Conservation (phyloP, 306 rosid genomes). For the Cajanus cajan region DNA sequence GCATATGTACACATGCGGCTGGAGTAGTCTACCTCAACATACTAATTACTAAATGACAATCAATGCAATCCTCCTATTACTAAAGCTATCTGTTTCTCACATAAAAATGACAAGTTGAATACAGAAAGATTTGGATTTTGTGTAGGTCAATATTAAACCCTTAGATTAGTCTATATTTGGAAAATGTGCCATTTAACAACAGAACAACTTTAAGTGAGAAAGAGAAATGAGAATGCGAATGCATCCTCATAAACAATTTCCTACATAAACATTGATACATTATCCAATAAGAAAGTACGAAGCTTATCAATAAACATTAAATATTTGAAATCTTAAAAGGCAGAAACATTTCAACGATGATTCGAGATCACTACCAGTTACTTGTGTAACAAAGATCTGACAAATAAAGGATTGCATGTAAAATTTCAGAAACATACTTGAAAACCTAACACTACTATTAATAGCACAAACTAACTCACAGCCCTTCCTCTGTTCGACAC, state of each 20-base stretch:
- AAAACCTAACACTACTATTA: not conserved
- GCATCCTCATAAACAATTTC: not conserved
- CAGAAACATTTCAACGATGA: not conserved
- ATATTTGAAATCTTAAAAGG: conserved; percentile 11
- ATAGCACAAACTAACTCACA: not conserved
- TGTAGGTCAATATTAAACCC: not conserved
- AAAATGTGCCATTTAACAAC: conserved; percentile 13
- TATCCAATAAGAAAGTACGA: conserved; percentile 17
- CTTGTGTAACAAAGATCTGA: conserved; percentile 9
- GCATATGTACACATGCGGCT: not conserved
- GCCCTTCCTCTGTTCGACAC: not conserved
- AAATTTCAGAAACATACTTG: conserved; percentile 11
- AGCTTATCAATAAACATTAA: not conserved
- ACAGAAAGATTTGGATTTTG: not conserved
- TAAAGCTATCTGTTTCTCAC: conserved; percentile 3
- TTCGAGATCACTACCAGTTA: not conserved
- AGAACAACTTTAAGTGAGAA: conserved; percentile 8
- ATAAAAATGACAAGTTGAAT: not conserved
- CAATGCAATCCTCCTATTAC: not conserved
- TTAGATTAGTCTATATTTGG: not conserved
- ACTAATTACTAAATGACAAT: not conserved
- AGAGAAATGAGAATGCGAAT: not conserved
- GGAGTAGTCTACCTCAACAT: not conserved
- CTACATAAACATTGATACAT: not conserved
- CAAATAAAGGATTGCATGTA: not conserved